Evolutionary conservation across 306 rosid genomes (phyloP), one percentile per base, ranked within the genome.

Genomic region (Spatholobus suberectus): DNA sequence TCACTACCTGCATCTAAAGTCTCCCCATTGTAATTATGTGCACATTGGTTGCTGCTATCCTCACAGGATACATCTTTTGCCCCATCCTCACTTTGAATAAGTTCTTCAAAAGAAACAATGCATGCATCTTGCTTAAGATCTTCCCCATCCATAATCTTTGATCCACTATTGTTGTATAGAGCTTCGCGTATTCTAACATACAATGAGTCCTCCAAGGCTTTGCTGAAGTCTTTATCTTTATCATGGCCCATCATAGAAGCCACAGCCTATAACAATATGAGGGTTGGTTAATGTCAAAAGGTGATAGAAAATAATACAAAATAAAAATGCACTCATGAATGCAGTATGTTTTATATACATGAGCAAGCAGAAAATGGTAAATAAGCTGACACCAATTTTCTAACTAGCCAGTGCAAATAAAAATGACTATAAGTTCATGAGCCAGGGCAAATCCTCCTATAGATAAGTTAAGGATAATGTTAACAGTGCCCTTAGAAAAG

Each of bases 111-210:
- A 8, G 81, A 69, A 51, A 73, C 55, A 87, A 81, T 43, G 20
- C 57, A 43, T 78, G 73, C 78, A 27, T 61, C 83, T 49, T 59
- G 85, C 12, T 61, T 74, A 37, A 32, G 78, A 41, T 80, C 86
- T 54, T 83, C 81, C 27, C 41, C 88, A 47, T 73, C 88, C 29
- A 55, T 7, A 70, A 29, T n/a, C 82, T 70, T 57, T 26, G 92
- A 81, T 71, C 77, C 79, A 51, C 40, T 67, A 46, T 6, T 41
- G 29, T 17, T 43, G 69, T 37, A 78, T 38, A 92, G 86, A 85
- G 89, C 86, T 88, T 90, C 86, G 0, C 89, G 94, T 43, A 92
- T 86, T 72, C 85, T 81, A 66, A 86, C 72, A 87, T 89, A 96
- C 40, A 94, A 77, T 1, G 90, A 81, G 27, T 88, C 97, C 57